Evolutionary conservation across 2,329 filamentous ascomycete species (phyloP).

Genomic region (Helotiales sp.): DNA sequence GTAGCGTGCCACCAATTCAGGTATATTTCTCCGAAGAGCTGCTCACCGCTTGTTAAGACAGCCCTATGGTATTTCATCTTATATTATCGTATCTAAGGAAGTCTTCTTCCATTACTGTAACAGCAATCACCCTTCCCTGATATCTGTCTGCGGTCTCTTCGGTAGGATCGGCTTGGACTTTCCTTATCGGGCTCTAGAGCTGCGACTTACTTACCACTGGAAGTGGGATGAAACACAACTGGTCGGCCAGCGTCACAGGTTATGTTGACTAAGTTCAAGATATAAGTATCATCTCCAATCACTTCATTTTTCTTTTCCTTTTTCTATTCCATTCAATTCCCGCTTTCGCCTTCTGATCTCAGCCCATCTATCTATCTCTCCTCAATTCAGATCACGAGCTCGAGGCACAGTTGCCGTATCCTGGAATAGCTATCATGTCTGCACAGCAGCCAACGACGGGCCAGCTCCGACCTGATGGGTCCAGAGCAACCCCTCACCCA

Average conservation of each 20-base stretch:
- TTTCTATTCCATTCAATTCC: not conserved
- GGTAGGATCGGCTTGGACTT: too few relatives aligned
- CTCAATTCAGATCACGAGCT: not conserved
- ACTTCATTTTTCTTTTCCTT: not conserved
- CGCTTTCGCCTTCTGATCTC: not conserved
- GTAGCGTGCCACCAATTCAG: not conserved
- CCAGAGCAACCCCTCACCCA: constrained; percentile 47
- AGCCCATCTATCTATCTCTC: not conserved
- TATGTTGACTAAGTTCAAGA: constrained; percentile 11
- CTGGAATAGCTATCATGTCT: constrained; percentile 19
- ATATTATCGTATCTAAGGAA: not conserved
- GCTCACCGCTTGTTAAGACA: not conserved
- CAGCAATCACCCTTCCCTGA: too few relatives aligned
- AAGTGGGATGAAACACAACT: constrained; percentile 18
- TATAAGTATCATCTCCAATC: constrained; percentile 14
- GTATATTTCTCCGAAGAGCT: not conserved
- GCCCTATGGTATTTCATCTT: too few relatives aligned
- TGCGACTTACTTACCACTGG: not conserved
- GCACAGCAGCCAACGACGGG: constrained; percentile 20
- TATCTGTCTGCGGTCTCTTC: not conserved
- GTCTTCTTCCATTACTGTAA: too few relatives aligned
- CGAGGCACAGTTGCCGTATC: not conserved
- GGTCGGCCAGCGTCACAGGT: not conserved
- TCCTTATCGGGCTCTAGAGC: constrained; percentile 15
- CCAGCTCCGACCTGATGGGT: constrained; percentile 16